A percentile compares a stretch with the other conserved stretches of the same genome.
Conservation (phyloP, 2,329 filamentous ascomycete species). For the Ploettnerulaceae sp. region DNA sequence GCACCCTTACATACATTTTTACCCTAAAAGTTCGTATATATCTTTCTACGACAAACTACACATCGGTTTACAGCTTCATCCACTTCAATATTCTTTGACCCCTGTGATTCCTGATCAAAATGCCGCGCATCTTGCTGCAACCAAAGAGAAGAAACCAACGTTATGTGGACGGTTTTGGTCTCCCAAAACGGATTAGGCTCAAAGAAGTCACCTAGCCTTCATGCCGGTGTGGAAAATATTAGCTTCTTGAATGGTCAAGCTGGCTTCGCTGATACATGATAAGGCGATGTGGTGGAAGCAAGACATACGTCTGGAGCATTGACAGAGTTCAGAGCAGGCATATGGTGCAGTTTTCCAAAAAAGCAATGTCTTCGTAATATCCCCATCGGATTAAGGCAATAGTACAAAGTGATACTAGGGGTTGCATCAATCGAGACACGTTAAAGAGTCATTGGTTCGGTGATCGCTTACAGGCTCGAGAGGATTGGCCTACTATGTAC, state of each 20-base stretch:
- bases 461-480: too few species aligned
- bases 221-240: slow-evolving; percentile 6
- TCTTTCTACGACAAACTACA: too few species aligned
- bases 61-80: too few species aligned
- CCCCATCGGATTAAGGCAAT: background rate
- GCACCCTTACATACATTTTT: too few species aligned
- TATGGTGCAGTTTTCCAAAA: background rate
- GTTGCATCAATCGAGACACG: too few species aligned
- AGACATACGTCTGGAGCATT: slow-evolving; percentile 4
- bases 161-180: slow-evolving; percentile 3
- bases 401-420: too few species aligned
- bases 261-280: slow-evolving; percentile 4
- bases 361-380: background rate
- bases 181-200: slow-evolving; percentile 6
- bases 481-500: too few species aligned
- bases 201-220: slow-evolving; percentile 1
- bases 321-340: background rate
- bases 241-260: slow-evolving; percentile 9
- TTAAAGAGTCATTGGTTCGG: too few species aligned
- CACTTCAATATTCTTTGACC: slow-evolving; percentile 6
- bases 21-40: too few species aligned
- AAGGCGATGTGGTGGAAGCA: slow-evolving; percentile 2
- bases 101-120: slow-evolving; percentile 6
- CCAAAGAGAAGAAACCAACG: background rate
- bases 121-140: slow-evolving; percentile 6